These are phyloP conservation scores for Colletotrichum tropicale DNA, from an alignment of 2,329 filamentous ascomycete genomes.

Conservation along the genomic window DNA sequence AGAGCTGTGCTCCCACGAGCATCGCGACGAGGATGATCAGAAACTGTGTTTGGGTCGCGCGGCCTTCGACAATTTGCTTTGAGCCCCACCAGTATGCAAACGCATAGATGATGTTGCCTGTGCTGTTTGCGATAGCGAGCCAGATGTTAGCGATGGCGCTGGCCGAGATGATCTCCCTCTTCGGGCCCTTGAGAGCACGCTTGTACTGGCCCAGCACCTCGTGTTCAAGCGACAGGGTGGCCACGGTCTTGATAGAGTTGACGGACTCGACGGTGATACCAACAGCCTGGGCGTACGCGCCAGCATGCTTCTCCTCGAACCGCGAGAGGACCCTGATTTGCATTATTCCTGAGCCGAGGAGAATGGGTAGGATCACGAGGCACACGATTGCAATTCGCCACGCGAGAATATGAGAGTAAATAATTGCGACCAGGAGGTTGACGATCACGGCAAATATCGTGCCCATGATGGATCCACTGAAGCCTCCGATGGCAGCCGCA, in stretches of 20 bases:
- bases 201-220: constrained; percentile 59
- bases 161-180: constrained; percentile 57
- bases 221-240: constrained; percentile 57
- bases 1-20: constrained; percentile 74
- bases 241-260: constrained; percentile 67
- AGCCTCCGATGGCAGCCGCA: constrained; percentile 67
- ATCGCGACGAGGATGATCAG: constrained; percentile 76
- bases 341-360: constrained; percentile 73
- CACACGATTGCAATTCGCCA: constrained; percentile 81
- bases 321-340: constrained; percentile 66
- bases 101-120: constrained; percentile 72
- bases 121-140: constrained; percentile 63
- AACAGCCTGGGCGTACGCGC: constrained; percentile 67
- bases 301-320: constrained; percentile 67
- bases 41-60: constrained; percentile 71
- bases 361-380: constrained; percentile 69
- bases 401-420: constrained; percentile 72
- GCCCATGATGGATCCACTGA: constrained; percentile 74
- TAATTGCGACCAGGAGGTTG: constrained; percentile 71
- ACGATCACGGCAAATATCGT: constrained; percentile 71
- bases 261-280: constrained; percentile 71
- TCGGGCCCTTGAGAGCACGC: constrained; percentile 51
- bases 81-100: constrained; percentile 84
- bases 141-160: constrained; percentile 60
- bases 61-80: constrained; percentile 69